Base-by-base conservation (phyloP, 1,139 yeast species). In the Tardiomyces blankii region DNA sequence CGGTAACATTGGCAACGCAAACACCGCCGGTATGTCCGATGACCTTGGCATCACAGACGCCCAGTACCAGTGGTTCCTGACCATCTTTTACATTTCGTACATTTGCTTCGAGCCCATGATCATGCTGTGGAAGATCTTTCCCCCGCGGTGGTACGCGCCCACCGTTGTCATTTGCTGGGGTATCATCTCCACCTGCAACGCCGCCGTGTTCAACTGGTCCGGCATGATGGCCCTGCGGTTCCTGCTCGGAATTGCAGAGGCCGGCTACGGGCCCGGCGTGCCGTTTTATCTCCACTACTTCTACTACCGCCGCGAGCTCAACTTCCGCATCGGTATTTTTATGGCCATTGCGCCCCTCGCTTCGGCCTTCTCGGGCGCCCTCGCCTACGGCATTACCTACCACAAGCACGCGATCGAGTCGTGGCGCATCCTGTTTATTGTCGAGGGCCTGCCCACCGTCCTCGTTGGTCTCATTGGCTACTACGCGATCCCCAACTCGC, bases 301-400 rank as follows among this genome's bases (percentile, higher is more conserved):
- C 69, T 68, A 68, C 62, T 68, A 80, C 38, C 71, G 80, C 47
- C 66, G 63, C 18, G 89, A 82, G 62, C 76, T 85, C 14, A 87
- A 80, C 61, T 73, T 78, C 57, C 67, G 91, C 46, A 80, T 79
- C 59, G 74, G 82, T 11, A 73, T 78, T 44, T 82, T 82, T 62
- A 82, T 82, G 64, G 48, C 82, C 41, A 82, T 86, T 43, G 78
- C 86, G n/a, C 74, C 82, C 55, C 69, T 82, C 49, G 83, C 89
- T 25, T 88, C 91, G 60, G 94, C 89, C 3, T 83, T 84, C 63
- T 83, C 86, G 47, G 93, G 94, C 48, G 76, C 86, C 44, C 73
- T 85, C 49, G 85, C 85, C 27, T 77, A 74, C 45, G 80, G 80
- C 46, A 73, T 78, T 44, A 64, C 74, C 56, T 66, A 72, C 51